A percentile compares a stretch with the other conserved stretches of the same genome.
Evolutionary conservation across 2,329 filamentous ascomycete species (phyloP).

Genomic region (Diaporthe vexans): DNA sequence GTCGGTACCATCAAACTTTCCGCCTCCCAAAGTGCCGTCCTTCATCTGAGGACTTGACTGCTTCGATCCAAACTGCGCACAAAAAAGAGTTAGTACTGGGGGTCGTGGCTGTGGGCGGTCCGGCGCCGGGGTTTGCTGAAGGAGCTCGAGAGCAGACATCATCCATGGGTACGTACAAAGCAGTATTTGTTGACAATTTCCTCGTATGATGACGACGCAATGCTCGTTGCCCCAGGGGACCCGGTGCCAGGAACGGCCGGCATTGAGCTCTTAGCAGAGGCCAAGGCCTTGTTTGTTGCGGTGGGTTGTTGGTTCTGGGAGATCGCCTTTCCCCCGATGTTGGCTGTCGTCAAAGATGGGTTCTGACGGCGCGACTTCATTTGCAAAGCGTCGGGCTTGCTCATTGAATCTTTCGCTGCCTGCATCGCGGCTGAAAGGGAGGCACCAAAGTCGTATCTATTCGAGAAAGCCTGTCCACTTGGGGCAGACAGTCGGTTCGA

Average conservation of each 20-base stretch:
- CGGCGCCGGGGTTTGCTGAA: conserved; percentile 45
- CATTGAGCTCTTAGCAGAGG: conserved; percentile 46
- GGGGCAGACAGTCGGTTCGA: conserved; percentile 65
- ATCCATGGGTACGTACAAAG: conserved; percentile 87
- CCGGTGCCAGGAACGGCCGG: conserved; percentile 59
- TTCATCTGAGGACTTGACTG: conserved; percentile 65
- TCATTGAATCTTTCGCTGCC: conserved; percentile 75
- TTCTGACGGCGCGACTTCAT: conserved; percentile 66
- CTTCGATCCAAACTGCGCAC: conserved; percentile 72
- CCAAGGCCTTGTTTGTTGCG: conserved; percentile 41
- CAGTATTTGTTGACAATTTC: conserved; percentile 99
- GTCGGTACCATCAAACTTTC: conserved; percentile 59
- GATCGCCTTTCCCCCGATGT: conserved; percentile 23
- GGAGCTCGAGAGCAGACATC: conserved; percentile 43
- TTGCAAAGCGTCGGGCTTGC: conserved; percentile 70
- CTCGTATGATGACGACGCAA: conserved; percentile 92
- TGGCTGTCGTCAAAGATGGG: conserved; percentile 41
- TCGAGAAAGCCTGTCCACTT: conserved; percentile 84
- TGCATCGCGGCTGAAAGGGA: conserved; percentile 88
- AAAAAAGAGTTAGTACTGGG: conserved; percentile 55
- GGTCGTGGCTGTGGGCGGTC: conserved; percentile 45
- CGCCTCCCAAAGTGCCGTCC: conserved; percentile 61
- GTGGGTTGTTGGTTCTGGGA: conserved; percentile 34
- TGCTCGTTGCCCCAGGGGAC: conserved; percentile 64
- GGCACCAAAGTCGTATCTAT: conserved; percentile 96